phyloP scores from a whole-genome alignment of 2,329 filamentous ascomycete genomes.

The Colletotrichum filicis region DNA sequence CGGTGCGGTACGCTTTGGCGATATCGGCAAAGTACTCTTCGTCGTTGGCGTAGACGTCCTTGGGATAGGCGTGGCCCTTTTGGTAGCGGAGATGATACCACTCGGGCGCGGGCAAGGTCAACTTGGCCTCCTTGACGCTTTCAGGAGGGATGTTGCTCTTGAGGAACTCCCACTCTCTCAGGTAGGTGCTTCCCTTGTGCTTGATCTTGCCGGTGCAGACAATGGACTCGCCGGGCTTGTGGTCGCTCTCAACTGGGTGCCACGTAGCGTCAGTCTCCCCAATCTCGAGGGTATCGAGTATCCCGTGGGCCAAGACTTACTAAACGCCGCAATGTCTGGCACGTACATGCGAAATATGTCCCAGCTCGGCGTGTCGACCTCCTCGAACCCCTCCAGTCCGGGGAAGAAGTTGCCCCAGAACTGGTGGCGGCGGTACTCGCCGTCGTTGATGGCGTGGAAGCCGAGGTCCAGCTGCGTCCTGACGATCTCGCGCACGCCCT shows the following conservation, averaged over 20 bases:
- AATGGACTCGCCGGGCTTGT: constrained; percentile 58
- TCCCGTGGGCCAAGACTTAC: constrained; percentile 37
- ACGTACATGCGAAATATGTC: constrained; percentile 52
- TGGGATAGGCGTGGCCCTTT: constrained; percentile 65
- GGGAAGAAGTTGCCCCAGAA: constrained; percentile 49
- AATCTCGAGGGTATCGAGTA: too few relatives aligned
- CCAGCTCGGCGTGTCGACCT: constrained; percentile 44
- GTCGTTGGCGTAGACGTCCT: constrained; percentile 65
- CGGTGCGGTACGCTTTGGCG: constrained; percentile 64
- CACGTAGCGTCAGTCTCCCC: neutral
- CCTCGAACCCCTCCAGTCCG: constrained; percentile 54
- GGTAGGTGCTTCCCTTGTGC: constrained; percentile 55
- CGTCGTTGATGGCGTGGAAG: constrained; percentile 74
- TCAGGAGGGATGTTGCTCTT: constrained; percentile 64
- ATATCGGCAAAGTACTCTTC: constrained; percentile 68
- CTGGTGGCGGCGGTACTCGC: constrained; percentile 67
- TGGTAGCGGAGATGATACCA: constrained; percentile 74
- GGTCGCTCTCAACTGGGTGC: constrained; percentile 51
- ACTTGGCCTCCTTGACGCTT: constrained; percentile 71
- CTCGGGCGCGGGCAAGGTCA: constrained; percentile 70
- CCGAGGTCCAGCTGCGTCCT: constrained; percentile 75
- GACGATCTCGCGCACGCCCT: constrained; percentile 74
- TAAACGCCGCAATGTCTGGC: constrained; percentile 54
- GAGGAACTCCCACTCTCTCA: constrained; percentile 54
- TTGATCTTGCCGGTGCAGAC: constrained; percentile 59